Conservation (phyloP, 441 rosid species). For the Manihot esculenta region DNA sequence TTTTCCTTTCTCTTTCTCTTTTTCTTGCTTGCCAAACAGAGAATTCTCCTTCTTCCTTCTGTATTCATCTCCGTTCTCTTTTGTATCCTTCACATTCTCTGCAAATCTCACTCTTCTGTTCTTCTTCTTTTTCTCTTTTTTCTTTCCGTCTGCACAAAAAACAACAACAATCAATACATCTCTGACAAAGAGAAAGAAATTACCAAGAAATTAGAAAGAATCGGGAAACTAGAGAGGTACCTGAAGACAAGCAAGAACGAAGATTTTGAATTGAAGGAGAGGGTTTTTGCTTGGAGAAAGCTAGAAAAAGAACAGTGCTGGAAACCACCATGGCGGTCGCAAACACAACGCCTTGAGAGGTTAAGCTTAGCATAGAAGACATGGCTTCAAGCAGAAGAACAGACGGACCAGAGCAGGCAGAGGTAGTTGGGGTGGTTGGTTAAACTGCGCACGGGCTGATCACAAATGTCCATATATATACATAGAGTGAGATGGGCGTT, state of each 20-base stretch:
- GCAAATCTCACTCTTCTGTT: slow-evolving; percentile 70
- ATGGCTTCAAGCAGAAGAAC: slow-evolving; percentile 14
- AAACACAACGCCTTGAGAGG: slow-evolving; percentile 59
- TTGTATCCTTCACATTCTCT: slow-evolving; percentile 63
- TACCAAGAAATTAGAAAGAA: background rate
- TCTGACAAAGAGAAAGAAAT: background rate
- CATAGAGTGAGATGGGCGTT: no score
- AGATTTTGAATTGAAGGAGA: slow-evolving; percentile 24
- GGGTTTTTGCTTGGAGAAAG: slow-evolving; percentile 48
- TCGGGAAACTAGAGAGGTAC: background rate
- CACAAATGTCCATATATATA: no score
- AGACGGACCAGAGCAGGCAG: no score
- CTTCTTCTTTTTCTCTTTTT: slow-evolving; percentile 33
- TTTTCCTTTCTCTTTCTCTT: no score
- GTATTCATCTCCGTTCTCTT: slow-evolving; percentile 60
- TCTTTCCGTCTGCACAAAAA: slow-evolving; percentile 21
- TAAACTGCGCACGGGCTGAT: no score
- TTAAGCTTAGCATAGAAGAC: slow-evolving; percentile 37
- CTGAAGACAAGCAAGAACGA: slow-evolving; percentile 51
- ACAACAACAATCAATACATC: background rate
- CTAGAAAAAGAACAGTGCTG: slow-evolving; percentile 56
- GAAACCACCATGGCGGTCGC: slow-evolving; percentile 87
- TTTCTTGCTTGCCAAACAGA: background rate
- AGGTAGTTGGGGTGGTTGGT: no score
- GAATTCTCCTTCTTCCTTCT: slow-evolving; percentile 24